Conservation (phyloP, 768 basidiomycete genomes). For the Cystobasidium ongulense region DNA sequence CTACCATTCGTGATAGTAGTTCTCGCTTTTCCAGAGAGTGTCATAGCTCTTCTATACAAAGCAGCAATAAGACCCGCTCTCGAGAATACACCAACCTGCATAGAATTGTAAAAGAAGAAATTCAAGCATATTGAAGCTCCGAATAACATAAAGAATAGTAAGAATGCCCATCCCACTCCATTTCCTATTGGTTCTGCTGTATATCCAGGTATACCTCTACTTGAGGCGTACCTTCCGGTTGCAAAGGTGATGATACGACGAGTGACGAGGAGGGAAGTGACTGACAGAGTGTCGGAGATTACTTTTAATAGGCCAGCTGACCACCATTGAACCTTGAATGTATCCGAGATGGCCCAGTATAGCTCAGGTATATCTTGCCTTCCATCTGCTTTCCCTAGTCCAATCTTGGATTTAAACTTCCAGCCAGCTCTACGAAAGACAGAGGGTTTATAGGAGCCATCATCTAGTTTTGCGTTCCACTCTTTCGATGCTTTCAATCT, state of each 20-base stretch:
- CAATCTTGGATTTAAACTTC: conserved; percentile 55
- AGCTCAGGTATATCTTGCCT: conserved; percentile 45
- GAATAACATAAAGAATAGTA: conserved; percentile 61
- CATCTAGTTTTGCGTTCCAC: conserved; percentile 64
- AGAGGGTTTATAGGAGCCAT: conserved; percentile 57
- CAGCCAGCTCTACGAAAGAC: conserved; percentile 53
- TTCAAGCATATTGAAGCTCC: conserved; percentile 61
- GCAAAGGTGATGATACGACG: conserved; percentile 69
- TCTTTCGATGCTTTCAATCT: conserved; percentile 53
- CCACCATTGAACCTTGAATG: conserved; percentile 73
- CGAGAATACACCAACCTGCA: conserved; percentile 66
- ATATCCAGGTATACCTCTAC: conserved; percentile 45
- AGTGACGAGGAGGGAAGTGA: conserved; percentile 67
- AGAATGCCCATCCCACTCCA: conserved; percentile 60
- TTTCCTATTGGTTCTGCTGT: conserved; percentile 48
- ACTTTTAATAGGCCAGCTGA: conserved; percentile 58
- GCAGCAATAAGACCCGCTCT: conserved; percentile 79
- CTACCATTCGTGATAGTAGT: conserved; percentile 75
- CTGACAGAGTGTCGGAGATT: conserved; percentile 62
- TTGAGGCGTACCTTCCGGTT: conserved; percentile 56
- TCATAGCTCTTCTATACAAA: conserved; percentile 69
- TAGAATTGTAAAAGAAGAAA: conserved; percentile 70
- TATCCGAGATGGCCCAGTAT: conserved; percentile 64
- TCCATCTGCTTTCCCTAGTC: conserved; percentile 50
- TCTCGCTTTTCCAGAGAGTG: conserved; percentile 67